Evolutionary conservation across 495 filamentous ascomycete species (phyloP), one percentile per base, ranked within the genome.

Genomic region (Daldinia bambusicola): DNA sequence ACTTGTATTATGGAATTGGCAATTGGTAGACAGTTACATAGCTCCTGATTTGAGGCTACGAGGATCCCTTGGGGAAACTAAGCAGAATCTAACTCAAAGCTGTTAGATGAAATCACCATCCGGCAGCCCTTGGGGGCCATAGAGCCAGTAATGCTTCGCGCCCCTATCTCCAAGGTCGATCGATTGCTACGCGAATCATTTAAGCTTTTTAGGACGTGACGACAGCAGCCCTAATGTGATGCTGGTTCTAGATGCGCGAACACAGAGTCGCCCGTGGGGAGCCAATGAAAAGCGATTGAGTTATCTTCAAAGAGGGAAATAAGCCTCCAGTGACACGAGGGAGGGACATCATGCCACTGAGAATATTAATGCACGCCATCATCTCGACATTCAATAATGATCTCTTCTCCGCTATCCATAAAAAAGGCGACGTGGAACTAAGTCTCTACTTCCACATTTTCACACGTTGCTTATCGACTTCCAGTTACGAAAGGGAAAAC

Each of bases 131-230:
- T 34, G 14, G 22, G 26, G 13, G 31, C n/a, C 36, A n/a, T 30
- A 55, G 51, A 18, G 34, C 67, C 62, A 63, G 52, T 61, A 41
- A 66, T 22, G 22, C 37, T 55, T 43, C 41, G 43, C 70, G 45
- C 67, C 63, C 41, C 67, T 70, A 74, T 74, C 71, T 74, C 43
- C 45, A 63, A 51, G 13, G 55, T 56, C 52, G 36, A 70, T 70
- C 67, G 34, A 56, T 56, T n/a, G 14, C 57, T 53, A 57, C 67
- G 62, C 43, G 62, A 67, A 64, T 41, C 67, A 38, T 30, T 36
- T 59, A 69, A 57, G 50, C 41, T 55, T 55, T 51, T 22, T 8
- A 62, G 36, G 38, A 67, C 8, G 69, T 74, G 71, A 74, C 67
- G 66, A 59, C 58, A 67, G 45, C 1, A 2, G 20, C 40, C 51